These are phyloP conservation scores for Solanum gracilifrons DNA, from an alignment of 257 asterid genomes.

Conservation along the genomic window DNA sequence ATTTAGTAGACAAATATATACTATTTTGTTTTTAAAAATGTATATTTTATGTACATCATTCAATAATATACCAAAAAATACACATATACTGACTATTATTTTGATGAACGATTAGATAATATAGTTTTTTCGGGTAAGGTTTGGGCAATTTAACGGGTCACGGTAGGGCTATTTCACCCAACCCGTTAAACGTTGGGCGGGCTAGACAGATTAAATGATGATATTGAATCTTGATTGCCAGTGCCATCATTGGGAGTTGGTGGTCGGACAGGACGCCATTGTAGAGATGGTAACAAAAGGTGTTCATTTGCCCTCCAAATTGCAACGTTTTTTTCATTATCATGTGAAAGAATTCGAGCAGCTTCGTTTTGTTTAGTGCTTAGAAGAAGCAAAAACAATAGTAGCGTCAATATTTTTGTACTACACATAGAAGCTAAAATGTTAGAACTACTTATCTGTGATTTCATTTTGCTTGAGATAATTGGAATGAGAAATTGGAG, in stretches of 20 bases:
- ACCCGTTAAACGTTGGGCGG: neutral
- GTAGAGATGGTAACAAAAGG: neutral
- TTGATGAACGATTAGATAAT: neutral
- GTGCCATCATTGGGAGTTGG: slow-evolving; percentile 19
- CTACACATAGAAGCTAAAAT: neutral
- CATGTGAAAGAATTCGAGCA: neutral
- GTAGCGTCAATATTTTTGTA: neutral
- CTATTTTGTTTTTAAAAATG: neutral
- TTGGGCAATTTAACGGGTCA: neutral
- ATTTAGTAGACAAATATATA: neutral
- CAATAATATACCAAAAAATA: neutral
- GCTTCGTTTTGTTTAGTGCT: neutral
- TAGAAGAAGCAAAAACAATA: neutral
- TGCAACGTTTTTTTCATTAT: neutral
- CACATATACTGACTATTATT: neutral
- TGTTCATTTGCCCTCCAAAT: neutral
- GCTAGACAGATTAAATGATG: neutral
- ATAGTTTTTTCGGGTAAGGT: neutral
- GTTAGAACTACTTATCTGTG: neutral
- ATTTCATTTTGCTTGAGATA: neutral
- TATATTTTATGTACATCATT: neutral
- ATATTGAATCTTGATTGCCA: neutral
- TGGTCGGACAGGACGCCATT: neutral
- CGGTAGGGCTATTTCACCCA: neutral
- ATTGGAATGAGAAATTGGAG: neutral